Evolutionary conservation across 208 protist genomes (phyloP).

Genomic region (Leishmania major): DNA sequence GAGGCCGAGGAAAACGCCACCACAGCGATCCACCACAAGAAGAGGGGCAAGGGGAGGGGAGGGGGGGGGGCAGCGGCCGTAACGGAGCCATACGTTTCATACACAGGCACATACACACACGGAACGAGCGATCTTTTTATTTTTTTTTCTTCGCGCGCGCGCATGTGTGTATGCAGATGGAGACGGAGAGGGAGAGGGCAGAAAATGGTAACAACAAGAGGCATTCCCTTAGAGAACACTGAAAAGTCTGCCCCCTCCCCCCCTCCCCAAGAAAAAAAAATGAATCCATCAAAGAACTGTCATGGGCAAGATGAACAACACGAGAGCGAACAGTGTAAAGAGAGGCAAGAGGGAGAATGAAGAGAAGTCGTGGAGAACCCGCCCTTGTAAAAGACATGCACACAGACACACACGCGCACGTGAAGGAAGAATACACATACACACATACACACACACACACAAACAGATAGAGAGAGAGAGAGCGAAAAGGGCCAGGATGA

Average conservation of each 20-base stretch:
- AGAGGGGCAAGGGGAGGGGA: not conserved
- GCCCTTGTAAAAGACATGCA: not conserved
- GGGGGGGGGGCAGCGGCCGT: too few relatives aligned
- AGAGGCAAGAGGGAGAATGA: not conserved
- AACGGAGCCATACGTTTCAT: too few relatives aligned
- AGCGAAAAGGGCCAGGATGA: not conserved
- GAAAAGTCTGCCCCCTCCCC: not conserved
- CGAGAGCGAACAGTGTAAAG: not conserved
- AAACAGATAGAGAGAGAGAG: not conserved
- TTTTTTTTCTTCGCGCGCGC: too few relatives aligned
- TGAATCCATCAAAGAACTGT: not conserved
- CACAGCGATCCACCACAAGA: not conserved
- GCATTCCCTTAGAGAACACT: not conserved
- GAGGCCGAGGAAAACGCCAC: not conserved
- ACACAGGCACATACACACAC: too few relatives aligned
- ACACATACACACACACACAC: not conserved
- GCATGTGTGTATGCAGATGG: not conserved
- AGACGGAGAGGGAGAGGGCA: not conserved
- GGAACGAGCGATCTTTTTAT: not conserved
- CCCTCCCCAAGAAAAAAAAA: not conserved
- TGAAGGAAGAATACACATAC: not conserved
- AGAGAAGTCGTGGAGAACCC: not conserved
- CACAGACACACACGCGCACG: not conserved
- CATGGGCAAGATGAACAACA: not conserved
- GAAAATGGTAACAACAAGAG: not conserved